Percentiles rank a stretch among this genome's conserved stretches.
phyloP scores from a whole-genome alignment of 176 grass and related monocot genomes.

The Avena atlantica region DNA sequence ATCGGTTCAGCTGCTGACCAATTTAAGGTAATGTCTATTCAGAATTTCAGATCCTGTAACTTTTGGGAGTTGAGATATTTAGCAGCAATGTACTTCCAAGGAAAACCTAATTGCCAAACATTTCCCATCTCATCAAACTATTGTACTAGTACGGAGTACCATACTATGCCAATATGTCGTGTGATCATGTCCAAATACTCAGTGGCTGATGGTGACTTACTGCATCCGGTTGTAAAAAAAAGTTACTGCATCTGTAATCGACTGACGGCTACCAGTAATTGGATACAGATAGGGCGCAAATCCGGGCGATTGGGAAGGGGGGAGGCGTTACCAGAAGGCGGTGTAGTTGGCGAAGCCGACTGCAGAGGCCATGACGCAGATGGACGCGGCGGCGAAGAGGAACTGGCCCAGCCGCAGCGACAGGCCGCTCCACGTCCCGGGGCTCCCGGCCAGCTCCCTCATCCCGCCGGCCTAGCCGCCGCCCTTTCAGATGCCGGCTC shows the following conservation, averaged over 20 bases:
- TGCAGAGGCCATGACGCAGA: slow-evolving; percentile 79
- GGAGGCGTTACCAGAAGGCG: slow-evolving; percentile 72
- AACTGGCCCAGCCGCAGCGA: slow-evolving; percentile 77
- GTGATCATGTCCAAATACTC: background rate
- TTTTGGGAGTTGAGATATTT: background rate
- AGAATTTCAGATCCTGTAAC: background rate
- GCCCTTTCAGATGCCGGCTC: slow-evolving; percentile 30
- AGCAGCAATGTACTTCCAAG: background rate
- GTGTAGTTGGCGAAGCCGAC: slow-evolving; percentile 90
- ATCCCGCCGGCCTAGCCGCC: slow-evolving; percentile 40
- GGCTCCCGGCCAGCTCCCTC: slow-evolving; percentile 70
- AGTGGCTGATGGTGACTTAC: background rate
- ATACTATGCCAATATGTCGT: too few species aligned
- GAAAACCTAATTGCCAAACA: background rate
- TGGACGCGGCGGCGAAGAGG: slow-evolving; percentile 76
- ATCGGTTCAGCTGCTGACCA: background rate
- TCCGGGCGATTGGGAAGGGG: background rate
- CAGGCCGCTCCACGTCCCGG: slow-evolving; percentile 84
- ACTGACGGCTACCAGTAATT: background rate
- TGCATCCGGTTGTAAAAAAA: too few species aligned
- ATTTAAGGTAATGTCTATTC: background rate
- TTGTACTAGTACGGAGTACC: background rate
- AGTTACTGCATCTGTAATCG: background rate
- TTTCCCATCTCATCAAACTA: background rate
- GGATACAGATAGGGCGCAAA: background rate